A percentile compares a stretch with the other conserved stretches of the same genome.
These are phyloP conservation scores for Yamadazyma sp. DNA, from an alignment of 1,139 yeast genomes.

Conservation along the genomic window DNA sequence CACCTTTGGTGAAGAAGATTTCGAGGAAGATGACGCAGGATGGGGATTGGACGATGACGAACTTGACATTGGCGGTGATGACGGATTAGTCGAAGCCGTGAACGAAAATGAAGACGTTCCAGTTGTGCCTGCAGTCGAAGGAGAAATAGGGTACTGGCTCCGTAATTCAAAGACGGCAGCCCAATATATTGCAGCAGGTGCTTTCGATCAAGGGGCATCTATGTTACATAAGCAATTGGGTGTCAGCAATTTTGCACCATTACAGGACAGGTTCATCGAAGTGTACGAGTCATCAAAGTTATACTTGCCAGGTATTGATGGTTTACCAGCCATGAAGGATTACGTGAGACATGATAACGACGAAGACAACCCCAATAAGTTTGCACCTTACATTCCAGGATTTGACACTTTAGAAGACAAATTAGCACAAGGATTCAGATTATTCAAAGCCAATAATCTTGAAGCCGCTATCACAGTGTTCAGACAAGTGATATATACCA, in stretches of 20 bases:
- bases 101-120: conserved; percentile 20
- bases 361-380: conserved; percentile 55
- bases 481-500: conserved; percentile 75
- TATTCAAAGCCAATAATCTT: conserved; percentile 80
- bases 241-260: conserved; percentile 80
- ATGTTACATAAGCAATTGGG: conserved; percentile 89
- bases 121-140: conserved; percentile 34
- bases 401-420: conserved; percentile 63
- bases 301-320: conserved; percentile 70
- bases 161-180: conserved; percentile 91
- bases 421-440: conserved; percentile 75
- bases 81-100: conserved; percentile 22
- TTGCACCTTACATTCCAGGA: conserved; percentile 75
- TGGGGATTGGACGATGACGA: conserved; percentile 32
- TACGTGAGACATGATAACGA: conserved; percentile 64
- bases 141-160: conserved; percentile 80
- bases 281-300: conserved; percentile 80
- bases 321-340: conserved; percentile 65
- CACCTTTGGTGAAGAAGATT: conserved; percentile 59
- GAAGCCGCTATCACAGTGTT: conserved; percentile 77
- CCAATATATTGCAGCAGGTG: conserved; percentile 93
- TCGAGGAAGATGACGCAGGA: conserved; percentile 36
- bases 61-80: conserved; percentile 27
- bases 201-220: conserved; percentile 94
- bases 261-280: conserved; percentile 77